A percentile compares a stretch with the other conserved stretches of the same genome.
phyloP scores from a whole-genome alignment of 441 rosid genomes.

The Rhodomyrtus psidioides region DNA sequence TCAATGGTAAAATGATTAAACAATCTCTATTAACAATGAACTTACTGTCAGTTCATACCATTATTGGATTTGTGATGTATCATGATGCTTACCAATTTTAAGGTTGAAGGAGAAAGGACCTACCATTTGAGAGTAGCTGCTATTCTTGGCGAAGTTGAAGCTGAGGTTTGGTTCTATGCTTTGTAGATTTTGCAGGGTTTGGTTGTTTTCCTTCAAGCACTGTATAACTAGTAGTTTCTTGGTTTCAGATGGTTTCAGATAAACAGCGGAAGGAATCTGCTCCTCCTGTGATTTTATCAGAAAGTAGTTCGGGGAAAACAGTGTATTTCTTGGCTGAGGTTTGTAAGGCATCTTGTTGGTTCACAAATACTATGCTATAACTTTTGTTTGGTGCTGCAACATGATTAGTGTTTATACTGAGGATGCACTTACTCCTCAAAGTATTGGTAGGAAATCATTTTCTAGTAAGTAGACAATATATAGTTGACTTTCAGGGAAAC shows the following conservation, averaged over 20 bases:
- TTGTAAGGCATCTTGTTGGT: conserved; percentile 19
- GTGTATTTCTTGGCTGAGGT: conserved; percentile 83
- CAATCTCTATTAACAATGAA: neutral
- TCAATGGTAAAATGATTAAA: conserved; percentile 48
- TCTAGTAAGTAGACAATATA: neutral
- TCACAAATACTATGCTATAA: neutral
- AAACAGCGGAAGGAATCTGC: conserved; percentile 92
- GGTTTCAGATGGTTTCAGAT: conserved; percentile 74
- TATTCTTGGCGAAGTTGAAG: conserved; percentile 84
- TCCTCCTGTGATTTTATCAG: conserved; percentile 63
- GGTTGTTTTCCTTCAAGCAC: neutral
- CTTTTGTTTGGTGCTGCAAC: neutral
- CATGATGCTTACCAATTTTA: neutral
- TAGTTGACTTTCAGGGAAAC: neutral
- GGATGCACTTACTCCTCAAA: neutral
- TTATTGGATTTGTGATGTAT: neutral
- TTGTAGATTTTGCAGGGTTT: neutral
- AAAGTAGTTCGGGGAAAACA: conserved; percentile 53
- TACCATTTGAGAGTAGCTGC: conserved; percentile 83
- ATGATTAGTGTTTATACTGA: neutral
- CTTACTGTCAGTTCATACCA: neutral
- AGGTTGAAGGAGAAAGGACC: conserved; percentile 94
- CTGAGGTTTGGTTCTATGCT: conserved; percentile 64
- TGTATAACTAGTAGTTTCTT: conserved; percentile 5
- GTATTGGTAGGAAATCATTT: neutral